phyloP scores from a whole-genome alignment of 495 filamentous ascomycete species.

The Rhizodiscina lignyota region DNA sequence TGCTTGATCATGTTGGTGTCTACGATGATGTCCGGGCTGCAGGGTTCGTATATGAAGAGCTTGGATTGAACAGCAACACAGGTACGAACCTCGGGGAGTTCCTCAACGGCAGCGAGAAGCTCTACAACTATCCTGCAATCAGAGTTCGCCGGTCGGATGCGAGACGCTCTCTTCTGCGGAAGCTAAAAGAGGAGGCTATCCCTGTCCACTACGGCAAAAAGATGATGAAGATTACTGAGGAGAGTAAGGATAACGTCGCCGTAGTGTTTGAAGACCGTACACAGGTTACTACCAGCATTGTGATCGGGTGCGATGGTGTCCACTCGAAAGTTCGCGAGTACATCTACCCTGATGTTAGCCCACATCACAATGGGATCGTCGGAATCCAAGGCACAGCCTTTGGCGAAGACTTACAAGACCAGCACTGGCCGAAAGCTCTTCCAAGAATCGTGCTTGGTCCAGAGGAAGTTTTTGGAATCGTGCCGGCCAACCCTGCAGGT shows the following conservation, averaged over 20 bases:
- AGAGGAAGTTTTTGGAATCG: not conserved
- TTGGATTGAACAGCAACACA: not conserved
- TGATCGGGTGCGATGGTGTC: not conserved
- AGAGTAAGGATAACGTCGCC: not conserved
- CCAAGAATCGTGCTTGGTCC: not conserved
- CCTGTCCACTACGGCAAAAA: not conserved
- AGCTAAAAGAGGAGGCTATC: not conserved
- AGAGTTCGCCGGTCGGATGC: not conserved
- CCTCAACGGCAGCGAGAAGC: not conserved
- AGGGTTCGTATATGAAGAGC: not conserved
- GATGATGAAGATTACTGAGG: not conserved
- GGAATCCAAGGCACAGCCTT: not conserved
- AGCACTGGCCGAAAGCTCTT: too few species aligned
- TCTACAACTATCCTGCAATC: not conserved
- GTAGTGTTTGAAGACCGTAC: not conserved
- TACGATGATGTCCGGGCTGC: not conserved
- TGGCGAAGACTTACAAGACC: not conserved
- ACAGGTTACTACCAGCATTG: not conserved
- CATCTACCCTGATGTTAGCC: not conserved
- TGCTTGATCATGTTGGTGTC: not conserved
- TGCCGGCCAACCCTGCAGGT: too few species aligned
- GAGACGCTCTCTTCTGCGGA: not conserved
- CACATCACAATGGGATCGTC: not conserved
- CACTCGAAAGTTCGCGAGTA: slow-evolving; percentile 2
- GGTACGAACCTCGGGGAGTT: not conserved